Percentiles rank a stretch among this genome's conserved stretches.
phyloP scores from a whole-genome alignment of 371 early-diverging fungal species.

The Mortierella sp. region DNA sequence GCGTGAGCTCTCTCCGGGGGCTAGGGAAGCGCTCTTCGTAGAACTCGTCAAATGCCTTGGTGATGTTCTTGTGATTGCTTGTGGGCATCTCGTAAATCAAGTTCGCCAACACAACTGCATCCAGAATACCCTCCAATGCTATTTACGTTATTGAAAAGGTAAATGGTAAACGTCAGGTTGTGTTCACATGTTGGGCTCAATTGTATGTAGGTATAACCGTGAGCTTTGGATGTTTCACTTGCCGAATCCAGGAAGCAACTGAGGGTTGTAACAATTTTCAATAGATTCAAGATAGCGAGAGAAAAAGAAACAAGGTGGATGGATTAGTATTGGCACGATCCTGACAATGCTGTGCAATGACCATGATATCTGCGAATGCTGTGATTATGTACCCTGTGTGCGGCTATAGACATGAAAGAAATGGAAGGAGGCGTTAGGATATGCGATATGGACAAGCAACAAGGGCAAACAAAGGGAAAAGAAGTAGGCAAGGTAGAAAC shows the following conservation, averaged over 20 bases:
- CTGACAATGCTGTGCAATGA: neutral
- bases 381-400: conserved; percentile 25
- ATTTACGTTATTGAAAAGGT: neutral
- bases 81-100: conserved; percentile 36
- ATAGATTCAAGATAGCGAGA: neutral
- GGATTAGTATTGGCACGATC: neutral
- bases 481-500: neutral
- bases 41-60: conserved; percentile 35
- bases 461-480: neutral
- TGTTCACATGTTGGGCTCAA: neutral
- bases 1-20: conserved; percentile 20
- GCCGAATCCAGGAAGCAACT: conserved; percentile 13
- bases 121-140: conserved; percentile 41
- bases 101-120: conserved; percentile 36
- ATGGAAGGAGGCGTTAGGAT: neutral
- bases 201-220: neutral
- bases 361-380: too few relatives aligned
- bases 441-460: neutral
- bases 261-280: neutral
- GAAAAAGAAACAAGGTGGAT: neutral
- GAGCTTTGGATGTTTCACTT: neutral
- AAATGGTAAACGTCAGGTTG: neutral
- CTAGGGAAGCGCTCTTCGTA: conserved; percentile 33
- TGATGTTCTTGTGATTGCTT: conserved; percentile 21
- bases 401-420: conserved; percentile 8